phyloP scores from a whole-genome alignment of 202 grass and related monocot genomes.

The Saccharum hybrid region DNA sequence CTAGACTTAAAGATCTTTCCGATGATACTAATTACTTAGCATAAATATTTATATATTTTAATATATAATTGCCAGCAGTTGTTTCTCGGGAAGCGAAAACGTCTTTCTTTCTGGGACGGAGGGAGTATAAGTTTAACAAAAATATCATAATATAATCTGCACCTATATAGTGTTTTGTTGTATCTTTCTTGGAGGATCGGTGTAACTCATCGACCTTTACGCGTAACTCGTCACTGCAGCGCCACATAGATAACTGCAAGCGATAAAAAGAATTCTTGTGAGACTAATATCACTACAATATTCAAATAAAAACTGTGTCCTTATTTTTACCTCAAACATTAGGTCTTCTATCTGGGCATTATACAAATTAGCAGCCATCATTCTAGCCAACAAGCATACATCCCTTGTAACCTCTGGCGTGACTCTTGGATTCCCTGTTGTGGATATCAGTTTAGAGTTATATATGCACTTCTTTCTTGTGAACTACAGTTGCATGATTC shows the following conservation, averaged over 20 bases:
- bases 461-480: not conserved
- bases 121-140: not conserved
- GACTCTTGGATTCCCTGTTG: slow-evolving; percentile 92
- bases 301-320: not conserved
- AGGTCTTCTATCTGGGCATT: slow-evolving; percentile 95
- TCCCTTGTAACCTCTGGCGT: slow-evolving; percentile 97
- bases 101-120: too few species aligned
- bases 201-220: slow-evolving; percentile 57
- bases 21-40: too few species aligned
- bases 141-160: slow-evolving; percentile 31
- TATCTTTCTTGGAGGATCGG: slow-evolving; percentile 76
- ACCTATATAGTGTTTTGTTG: slow-evolving; percentile 94
- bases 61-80: too few species aligned
- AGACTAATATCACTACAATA: slow-evolving; percentile 34
- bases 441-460: slow-evolving; percentile 48
- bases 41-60: too few species aligned
- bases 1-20: too few species aligned
- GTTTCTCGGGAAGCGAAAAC: too few species aligned
- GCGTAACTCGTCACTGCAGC: slow-evolving; percentile 83
- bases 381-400: slow-evolving; percentile 93
- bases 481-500: slow-evolving; percentile 31
- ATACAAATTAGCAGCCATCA: slow-evolving; percentile 95
- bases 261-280: slow-evolving; percentile 13
- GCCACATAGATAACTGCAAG: slow-evolving; percentile 95
- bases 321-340: slow-evolving; percentile 89